These are phyloP conservation scores for Botrytis porri DNA, from an alignment of 2,329 filamentous ascomycete genomes.

Conservation along the genomic window DNA sequence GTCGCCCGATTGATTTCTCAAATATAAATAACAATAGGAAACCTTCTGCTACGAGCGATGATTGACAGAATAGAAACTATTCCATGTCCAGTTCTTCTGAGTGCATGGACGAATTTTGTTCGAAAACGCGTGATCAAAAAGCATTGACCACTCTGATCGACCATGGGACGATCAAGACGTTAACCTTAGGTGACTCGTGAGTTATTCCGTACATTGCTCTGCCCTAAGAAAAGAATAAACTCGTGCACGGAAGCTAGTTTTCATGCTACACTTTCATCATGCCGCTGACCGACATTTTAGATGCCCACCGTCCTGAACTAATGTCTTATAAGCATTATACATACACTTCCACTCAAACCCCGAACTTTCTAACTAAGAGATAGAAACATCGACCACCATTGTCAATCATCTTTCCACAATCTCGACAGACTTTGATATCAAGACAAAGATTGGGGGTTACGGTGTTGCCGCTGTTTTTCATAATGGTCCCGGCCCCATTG, in stretches of 20 bases:
- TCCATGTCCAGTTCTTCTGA: neutral
- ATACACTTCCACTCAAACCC: slow-evolving; percentile 15
- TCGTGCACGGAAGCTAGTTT: neutral
- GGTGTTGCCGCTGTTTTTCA: slow-evolving; percentile 53
- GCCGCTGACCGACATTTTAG: neutral
- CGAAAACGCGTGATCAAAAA: neutral
- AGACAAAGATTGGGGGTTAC: slow-evolving; percentile 53
- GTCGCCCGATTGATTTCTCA: neutral
- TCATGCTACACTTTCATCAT: neutral
- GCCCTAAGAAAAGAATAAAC: neutral
- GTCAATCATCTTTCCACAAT: neutral
- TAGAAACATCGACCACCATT: slow-evolving; percentile 5
- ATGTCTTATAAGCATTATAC: slow-evolving; percentile 10
- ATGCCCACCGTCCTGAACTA: neutral
- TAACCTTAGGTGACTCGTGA: neutral
- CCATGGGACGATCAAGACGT: neutral
- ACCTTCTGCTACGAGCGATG: neutral
- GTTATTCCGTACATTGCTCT: too few species aligned
- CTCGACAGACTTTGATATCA: slow-evolving; percentile 42
- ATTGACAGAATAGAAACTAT: neutral
- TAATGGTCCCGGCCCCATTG: slow-evolving; percentile 53
- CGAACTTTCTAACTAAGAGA: slow-evolving; percentile 19
- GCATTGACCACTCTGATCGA: neutral
- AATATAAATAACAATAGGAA: neutral
- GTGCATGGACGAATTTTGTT: neutral